Conservation (phyloP, 306 rosid genomes). For the Ochetophila trinervis region DNA sequence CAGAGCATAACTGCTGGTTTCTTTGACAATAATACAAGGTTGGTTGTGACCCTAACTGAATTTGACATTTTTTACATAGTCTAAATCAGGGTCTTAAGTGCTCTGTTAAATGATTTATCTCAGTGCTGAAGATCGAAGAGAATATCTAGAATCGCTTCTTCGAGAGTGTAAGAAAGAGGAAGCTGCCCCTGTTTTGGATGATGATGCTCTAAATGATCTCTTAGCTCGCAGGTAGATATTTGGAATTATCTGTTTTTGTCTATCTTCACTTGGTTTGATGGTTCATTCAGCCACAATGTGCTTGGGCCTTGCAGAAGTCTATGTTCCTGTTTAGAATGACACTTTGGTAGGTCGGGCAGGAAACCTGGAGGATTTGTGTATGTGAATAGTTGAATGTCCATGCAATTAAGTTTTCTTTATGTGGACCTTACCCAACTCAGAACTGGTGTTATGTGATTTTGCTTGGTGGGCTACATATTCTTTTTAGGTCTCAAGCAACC, state of each 20-base stretch:
- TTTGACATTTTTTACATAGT: slow-evolving; percentile 15
- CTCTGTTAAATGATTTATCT: slow-evolving; percentile 31
- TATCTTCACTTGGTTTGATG: slow-evolving; percentile 11
- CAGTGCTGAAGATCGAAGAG: slow-evolving; percentile 99
- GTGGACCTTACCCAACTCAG: slow-evolving; percentile 5
- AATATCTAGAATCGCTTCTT: slow-evolving; percentile 91
- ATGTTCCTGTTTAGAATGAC: slow-evolving; percentile 21
- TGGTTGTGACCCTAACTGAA: slow-evolving; percentile 18
- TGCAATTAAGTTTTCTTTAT: slow-evolving; percentile 3
- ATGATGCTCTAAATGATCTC: slow-evolving; percentile 90
- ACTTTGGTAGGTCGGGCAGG: slow-evolving; percentile 9
- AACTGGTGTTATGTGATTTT: slow-evolving; percentile 14
- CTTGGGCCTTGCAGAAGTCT: neutral
- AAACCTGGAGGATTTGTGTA: neutral
- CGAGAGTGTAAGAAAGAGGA: slow-evolving; percentile 99
- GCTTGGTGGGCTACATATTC: slow-evolving; percentile 1
- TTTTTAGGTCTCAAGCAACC: slow-evolving; percentile 15
- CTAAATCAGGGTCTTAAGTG: slow-evolving; percentile 19
- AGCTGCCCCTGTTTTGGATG: slow-evolving; percentile 95
- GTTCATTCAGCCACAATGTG: slow-evolving; percentile 16
- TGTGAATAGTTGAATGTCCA: slow-evolving; percentile 5
- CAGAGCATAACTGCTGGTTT: slow-evolving; percentile 99
- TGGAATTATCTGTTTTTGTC: slow-evolving; percentile 17
- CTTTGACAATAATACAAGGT: slow-evolving; percentile 99
- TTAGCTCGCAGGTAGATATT: slow-evolving; percentile 86